These are phyloP conservation scores for Debaryomyces prosopidis DNA, from an alignment of 805 yeast genomes.

Conservation along the genomic window DNA sequence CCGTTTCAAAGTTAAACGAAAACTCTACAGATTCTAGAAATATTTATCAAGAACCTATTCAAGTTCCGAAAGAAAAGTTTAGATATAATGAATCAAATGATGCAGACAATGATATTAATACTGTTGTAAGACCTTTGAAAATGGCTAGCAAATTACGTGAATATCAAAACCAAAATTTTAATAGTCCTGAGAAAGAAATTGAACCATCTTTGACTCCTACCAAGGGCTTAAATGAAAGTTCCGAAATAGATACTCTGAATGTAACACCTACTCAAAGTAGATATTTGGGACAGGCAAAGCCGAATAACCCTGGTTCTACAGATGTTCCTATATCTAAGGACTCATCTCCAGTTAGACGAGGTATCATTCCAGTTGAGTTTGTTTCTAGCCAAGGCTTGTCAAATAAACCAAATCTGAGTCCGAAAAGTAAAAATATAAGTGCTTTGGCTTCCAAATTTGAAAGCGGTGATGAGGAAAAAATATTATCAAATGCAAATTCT, in stretches of 20 bases:
- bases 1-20: slow-evolving; percentile 48
- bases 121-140: slow-evolving; percentile 61
- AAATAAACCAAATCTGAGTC: slow-evolving; percentile 3
- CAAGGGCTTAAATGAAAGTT: background rate
- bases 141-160: slow-evolving; percentile 56
- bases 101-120: slow-evolving; percentile 28
- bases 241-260: background rate
- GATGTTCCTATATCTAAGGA: background rate
- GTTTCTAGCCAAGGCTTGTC: background rate
- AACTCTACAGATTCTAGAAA: slow-evolving; percentile 6
- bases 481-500: background rate
- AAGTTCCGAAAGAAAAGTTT: slow-evolving; percentile 2
- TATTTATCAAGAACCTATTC: slow-evolving; percentile 1
- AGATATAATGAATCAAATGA: slow-evolving; percentile 5
- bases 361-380: background rate
- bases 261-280: background rate
- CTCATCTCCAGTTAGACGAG: background rate
- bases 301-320: background rate
- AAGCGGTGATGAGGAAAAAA: slow-evolving; percentile 1
- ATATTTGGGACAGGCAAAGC: background rate
- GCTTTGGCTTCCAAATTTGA: slow-evolving; percentile 26
- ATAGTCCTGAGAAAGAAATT: background rate
- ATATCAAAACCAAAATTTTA: background rate
- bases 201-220: background rate
- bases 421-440: slow-evolving; percentile 13